Evolutionary conservation across 2,329 filamentous ascomycete species (phyloP).

Genomic region (Emmonsia crescens): DNA sequence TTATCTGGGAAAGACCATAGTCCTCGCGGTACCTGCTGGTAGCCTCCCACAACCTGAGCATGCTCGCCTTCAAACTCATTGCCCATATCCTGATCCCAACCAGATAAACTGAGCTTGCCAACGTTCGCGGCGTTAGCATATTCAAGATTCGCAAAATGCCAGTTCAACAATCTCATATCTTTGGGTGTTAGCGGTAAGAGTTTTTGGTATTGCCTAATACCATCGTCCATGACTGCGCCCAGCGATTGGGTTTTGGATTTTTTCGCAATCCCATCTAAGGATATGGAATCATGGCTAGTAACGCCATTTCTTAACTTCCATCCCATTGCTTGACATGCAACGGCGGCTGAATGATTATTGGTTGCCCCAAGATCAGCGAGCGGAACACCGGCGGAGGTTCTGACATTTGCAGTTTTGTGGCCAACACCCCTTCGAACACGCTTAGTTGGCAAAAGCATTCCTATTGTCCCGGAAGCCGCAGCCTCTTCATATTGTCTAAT

Average conservation of each 20-base stretch:
- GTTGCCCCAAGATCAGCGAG: constrained; percentile 53
- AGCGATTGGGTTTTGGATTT: constrained; percentile 58
- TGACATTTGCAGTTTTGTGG: constrained; percentile 42
- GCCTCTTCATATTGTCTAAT: constrained; percentile 65
- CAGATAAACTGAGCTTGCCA: constrained; percentile 71
- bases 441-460: constrained; percentile 32
- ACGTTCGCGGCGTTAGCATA: constrained; percentile 93
- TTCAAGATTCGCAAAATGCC: constrained; percentile 96
- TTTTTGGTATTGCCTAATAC: constrained; percentile 75
- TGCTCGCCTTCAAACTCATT: constrained; percentile 97
- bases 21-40: constrained; percentile 84
- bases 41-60: constrained; percentile 85
- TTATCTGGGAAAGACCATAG: constrained; percentile 65
- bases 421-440: constrained; percentile 35
- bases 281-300: constrained; percentile 54
- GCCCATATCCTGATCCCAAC: constrained; percentile 95
- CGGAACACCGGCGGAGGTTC: constrained; percentile 33
- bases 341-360: constrained; percentile 60
- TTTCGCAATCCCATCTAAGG: constrained; percentile 56
- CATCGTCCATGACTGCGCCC: constrained; percentile 82
- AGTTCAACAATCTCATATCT: constrained; percentile 86
- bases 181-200: constrained; percentile 74
- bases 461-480: constrained; percentile 46
- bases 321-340: constrained; percentile 69
- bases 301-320: constrained; percentile 63